These are phyloP conservation scores for Neurospora sp. DNA, from an alignment of 495 filamentous ascomycete species.

Conservation along the genomic window DNA sequence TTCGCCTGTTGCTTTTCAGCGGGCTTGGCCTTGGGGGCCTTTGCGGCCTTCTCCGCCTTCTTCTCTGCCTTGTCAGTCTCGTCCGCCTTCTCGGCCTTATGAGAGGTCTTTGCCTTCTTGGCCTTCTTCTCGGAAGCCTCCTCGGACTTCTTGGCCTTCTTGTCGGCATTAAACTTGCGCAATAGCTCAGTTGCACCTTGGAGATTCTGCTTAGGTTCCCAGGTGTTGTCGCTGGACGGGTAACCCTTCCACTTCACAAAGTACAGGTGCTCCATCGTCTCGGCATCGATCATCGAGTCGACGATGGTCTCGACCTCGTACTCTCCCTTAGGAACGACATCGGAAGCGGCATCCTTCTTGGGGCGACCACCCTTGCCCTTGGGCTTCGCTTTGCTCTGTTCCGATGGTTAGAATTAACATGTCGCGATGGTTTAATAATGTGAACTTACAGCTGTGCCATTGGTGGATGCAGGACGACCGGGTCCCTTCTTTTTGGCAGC, in stretches of 20 bases:
- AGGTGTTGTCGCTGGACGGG: conserved; percentile 23
- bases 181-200: conserved; percentile 14
- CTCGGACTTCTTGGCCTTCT: conserved; percentile 12
- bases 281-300: conserved; percentile 19
- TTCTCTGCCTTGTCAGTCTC: conserved; percentile 6
- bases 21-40: not conserved
- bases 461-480: conserved; percentile 9
- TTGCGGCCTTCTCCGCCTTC: conserved; percentile 5
- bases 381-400: conserved; percentile 7
- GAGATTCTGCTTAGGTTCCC: conserved; percentile 33
- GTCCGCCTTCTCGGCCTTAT: not conserved
- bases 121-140: conserved; percentile 2
- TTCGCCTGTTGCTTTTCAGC: not conserved
- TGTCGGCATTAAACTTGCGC: conserved; percentile 16
- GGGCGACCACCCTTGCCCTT: conserved; percentile 12
- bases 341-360: conserved; percentile 6
- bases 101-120: not conserved
- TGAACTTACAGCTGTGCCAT: conserved; percentile 7
- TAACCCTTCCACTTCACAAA: conserved; percentile 35
- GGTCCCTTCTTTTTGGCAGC: conserved; percentile 13
- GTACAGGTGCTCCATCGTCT: conserved; percentile 25
- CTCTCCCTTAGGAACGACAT: conserved; percentile 12
- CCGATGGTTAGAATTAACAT: not conserved
- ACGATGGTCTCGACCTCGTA: conserved; percentile 32
- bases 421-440: too few relatives aligned